Conservation (phyloP, 1,139 yeast species). For the Debaryomyces nepalensis region DNA sequence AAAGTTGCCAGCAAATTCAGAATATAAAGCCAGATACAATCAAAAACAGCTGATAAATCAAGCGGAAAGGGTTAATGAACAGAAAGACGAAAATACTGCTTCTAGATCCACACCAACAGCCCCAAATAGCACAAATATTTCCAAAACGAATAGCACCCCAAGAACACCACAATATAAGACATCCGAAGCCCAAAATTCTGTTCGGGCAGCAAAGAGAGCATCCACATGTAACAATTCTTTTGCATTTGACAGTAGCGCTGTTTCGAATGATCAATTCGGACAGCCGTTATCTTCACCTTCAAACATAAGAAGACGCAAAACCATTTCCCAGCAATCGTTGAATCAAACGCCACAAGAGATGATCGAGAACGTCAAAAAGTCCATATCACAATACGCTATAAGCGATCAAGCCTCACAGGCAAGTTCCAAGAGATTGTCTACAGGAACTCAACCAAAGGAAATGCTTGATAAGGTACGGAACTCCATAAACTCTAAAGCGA, state of each 20-base stretch:
- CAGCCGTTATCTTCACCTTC: neutral
- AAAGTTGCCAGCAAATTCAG: neutral
- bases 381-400: conserved; percentile 26
- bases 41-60: neutral
- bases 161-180: conserved; percentile 9
- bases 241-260: neutral
- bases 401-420: neutral
- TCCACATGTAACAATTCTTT: neutral
- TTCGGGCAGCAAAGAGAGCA: neutral
- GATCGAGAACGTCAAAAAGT: conserved; percentile 30
- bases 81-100: neutral
- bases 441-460: conserved; percentile 31
- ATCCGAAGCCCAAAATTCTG: conserved; percentile 10
- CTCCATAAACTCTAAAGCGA: conserved; percentile 31
- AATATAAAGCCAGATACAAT: neutral
- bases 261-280: conserved; percentile 8
- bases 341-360: conserved; percentile 32
- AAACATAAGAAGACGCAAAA: neutral
- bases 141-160: conserved; percentile 8
- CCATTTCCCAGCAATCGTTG: conserved; percentile 2
- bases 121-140: neutral
- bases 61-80: neutral
- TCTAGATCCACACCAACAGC: neutral
- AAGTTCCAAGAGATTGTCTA: conserved; percentile 23
- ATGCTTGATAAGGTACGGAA: conserved; percentile 32